A percentile compares a stretch with the other conserved stretches of the same genome.
phyloP scores from a whole-genome alignment of 345 rosid species.

The Moricandia arvensis region DNA sequence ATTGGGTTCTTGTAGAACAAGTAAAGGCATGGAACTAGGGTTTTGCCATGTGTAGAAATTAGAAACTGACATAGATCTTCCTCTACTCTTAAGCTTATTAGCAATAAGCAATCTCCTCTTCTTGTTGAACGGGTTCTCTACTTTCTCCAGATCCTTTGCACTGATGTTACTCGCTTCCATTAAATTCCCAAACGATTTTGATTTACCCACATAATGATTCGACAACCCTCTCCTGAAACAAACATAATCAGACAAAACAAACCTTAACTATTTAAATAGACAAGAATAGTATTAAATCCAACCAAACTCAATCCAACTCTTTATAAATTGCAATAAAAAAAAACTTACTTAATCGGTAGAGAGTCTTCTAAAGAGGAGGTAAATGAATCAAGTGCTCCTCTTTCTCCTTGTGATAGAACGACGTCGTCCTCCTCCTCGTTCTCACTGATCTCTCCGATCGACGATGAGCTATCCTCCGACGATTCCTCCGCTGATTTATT shows the following conservation, averaged over 20 bases:
- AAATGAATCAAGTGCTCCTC: conserved; percentile 36
- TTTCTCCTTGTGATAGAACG: conserved; percentile 27
- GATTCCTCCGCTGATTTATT: conserved; percentile 33
- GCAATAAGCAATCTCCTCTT: conserved; percentile 63
- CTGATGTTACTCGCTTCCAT: conserved; percentile 41
- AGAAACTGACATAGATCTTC: conserved; percentile 33
- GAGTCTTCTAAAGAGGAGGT: conserved; percentile 59
- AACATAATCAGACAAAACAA: conserved; percentile 9
- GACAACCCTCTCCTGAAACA: conserved; percentile 74
- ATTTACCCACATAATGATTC: conserved; percentile 71
- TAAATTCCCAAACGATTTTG: conserved; percentile 83
- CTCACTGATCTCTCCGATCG: conserved; percentile 61
- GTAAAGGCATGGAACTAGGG: conserved; percentile 77
- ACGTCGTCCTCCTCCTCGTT: conserved; percentile 44
- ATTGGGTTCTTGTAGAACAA: conserved; percentile 44
- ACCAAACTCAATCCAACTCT: too few species aligned
- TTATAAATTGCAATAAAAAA: too few species aligned
- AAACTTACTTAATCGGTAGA: conserved; percentile 56
- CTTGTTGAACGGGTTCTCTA: conserved; percentile 78
- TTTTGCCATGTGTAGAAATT: conserved; percentile 56
- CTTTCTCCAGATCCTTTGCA: conserved; percentile 65
- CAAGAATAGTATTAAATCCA: too few species aligned
- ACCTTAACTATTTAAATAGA: neutral
- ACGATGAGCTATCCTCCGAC: conserved; percentile 55
- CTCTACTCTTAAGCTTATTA: conserved; percentile 46